Evolutionary conservation across 768 basidiomycete genomes (phyloP), one percentile per base, ranked within the genome.

Genomic region (Leccinum imitatum): DNA sequence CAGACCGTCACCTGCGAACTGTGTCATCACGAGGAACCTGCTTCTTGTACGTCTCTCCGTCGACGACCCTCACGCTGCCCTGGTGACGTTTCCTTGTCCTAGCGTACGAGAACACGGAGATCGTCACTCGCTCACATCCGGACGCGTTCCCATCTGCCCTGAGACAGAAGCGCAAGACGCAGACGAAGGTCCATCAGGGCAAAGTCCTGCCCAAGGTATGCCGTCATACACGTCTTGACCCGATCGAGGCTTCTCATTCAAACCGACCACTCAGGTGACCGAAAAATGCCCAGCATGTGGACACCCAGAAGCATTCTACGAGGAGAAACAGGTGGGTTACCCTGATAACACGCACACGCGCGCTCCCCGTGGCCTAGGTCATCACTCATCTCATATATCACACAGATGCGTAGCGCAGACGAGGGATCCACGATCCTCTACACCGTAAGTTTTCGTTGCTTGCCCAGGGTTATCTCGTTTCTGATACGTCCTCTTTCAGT

Each of bases 401-500:
- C 50, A 44, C 71, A 92, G 90, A 78, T 91, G 71, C 85, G 94
- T 53, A 91, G 92, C 64, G 95, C 93, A 41, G 95, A 96, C 74
- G 95, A 96, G 80, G 95, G 95, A 3, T 91, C 92, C 33, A 97
- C 94, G 13, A 87, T 95, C 67, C 87, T 96, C 73, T 97, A 95
- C 74, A 93, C 88, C n/a, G 94, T 94, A 71, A 61, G 90, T 80
- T 33, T 62, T 53, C 15, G n/a, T 35, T 14, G 5, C 48, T 25
- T 50, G 48, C 21, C 14, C 58, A n/a, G 25, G 52, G 47, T 31
- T 23, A 53, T 53, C 39, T 30, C 17, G 33, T 25, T 6, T 44
- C 54, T 63, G 65, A 69, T 25, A 21, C n/a, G 25, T 60, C 59
- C 37, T 9, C 35, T 46, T 59, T 46, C 69, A 93, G 91, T 93